Percentiles rank a stretch among this genome's conserved stretches.
phyloP scores from a whole-genome alignment of 2,329 filamentous ascomycete genomes.

The Fusarium setosum region DNA sequence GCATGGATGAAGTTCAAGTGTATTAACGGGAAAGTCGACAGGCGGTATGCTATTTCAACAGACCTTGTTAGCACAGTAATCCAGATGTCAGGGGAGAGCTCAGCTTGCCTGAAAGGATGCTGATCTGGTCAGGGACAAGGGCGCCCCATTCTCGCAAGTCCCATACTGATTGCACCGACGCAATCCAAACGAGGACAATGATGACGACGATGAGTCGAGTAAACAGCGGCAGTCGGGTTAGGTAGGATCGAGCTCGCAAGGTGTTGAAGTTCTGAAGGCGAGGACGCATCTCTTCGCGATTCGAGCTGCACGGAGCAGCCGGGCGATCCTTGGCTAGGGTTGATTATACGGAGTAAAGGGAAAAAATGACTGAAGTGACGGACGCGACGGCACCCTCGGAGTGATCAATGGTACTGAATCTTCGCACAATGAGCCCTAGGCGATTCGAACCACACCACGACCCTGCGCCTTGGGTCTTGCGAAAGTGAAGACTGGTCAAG shows the following conservation, averaged over 20 bases:
- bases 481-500: constrained; percentile 5
- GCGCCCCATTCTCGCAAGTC: constrained; percentile 81
- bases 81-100: background rate
- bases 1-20: constrained; percentile 86
- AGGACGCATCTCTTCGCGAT: constrained; percentile 45
- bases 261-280: constrained; percentile 69
- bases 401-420: background rate
- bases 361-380: background rate
- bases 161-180: constrained; percentile 76
- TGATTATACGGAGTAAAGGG: background rate
- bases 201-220: constrained; percentile 77
- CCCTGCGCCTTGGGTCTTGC: constrained; percentile 27
- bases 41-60: constrained; percentile 77
- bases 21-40: constrained; percentile 92
- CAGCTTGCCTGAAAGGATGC: constrained; percentile 72
- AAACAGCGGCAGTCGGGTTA: constrained; percentile 87
- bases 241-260: constrained; percentile 80
- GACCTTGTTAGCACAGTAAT: constrained; percentile 11
- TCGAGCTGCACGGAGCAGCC: constrained; percentile 39
- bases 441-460: constrained; percentile 19
- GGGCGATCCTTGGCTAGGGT: constrained; percentile 27
- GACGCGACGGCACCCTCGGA: background rate
- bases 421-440: constrained; percentile 2
- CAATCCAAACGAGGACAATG: constrained; percentile 72
- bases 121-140: constrained; percentile 81